Evolutionary conservation across 805 yeast genomes (phyloP).

Genomic region (Nakazawaea populi): DNA sequence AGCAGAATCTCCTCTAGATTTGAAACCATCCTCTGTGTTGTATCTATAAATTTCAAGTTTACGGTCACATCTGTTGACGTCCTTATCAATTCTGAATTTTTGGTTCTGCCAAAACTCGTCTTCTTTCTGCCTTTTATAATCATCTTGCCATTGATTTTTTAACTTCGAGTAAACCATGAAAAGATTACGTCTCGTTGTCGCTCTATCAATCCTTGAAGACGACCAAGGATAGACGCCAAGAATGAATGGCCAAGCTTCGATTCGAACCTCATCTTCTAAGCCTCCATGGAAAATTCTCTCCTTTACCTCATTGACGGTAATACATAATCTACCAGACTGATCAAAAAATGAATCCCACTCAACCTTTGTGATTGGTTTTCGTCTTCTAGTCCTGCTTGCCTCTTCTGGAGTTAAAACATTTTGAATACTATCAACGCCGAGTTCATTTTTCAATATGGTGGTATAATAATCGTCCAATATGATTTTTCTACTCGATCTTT

Average conservation of each 20-base stretch:
- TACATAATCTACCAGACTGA: conserved; percentile 59
- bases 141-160: conserved; percentile 69
- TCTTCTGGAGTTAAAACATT: conserved; percentile 52
- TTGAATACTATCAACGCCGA: conserved; percentile 46
- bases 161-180: conserved; percentile 44
- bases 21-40: conserved; percentile 16
- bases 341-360: conserved; percentile 91
- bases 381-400: conserved; percentile 54
- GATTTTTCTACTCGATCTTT: conserved; percentile 44
- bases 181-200: conserved; percentile 48
- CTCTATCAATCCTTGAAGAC: conserved; percentile 63
- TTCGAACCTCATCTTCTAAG: conserved; percentile 48
- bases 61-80: conserved; percentile 87
- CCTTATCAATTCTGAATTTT: conserved; percentile 84
- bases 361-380: conserved; percentile 55
- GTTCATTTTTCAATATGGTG: conserved; percentile 48
- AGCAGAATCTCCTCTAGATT: conserved; percentile 32
- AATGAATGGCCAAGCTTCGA: conserved; percentile 81
- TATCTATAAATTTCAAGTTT: conserved; percentile 55
- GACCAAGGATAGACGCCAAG: conserved; percentile 89
- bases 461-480: conserved; percentile 56
- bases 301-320: conserved; percentile 76
- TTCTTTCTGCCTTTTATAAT: conserved; percentile 38
- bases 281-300: conserved; percentile 91
- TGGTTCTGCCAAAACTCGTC: conserved; percentile 87